phyloP scores from a whole-genome alignment of 768 basidiomycete genomes.

The Pilatotrama ljubarskyi region DNA sequence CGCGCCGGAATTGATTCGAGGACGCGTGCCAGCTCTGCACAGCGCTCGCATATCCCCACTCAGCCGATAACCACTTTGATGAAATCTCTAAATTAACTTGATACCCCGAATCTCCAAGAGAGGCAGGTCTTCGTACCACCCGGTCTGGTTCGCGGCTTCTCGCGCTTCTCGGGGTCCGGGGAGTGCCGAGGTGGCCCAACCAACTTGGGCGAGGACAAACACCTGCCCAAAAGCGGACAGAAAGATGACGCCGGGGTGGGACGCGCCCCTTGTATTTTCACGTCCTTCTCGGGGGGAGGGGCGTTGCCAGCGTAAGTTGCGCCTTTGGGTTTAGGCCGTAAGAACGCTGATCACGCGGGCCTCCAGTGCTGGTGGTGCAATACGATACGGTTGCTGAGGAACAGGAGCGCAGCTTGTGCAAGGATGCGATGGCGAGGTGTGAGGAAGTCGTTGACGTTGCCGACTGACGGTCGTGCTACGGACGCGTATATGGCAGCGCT shows the following conservation, averaged over 20 bases:
- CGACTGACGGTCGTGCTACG: too few relatives aligned
- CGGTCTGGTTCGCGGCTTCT: neutral
- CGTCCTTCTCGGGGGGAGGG: neutral
- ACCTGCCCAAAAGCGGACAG: slow-evolving; percentile 4
- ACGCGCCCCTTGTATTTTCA: neutral
- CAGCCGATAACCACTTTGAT: neutral
- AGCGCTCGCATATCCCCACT: neutral
- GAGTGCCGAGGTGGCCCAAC: neutral
- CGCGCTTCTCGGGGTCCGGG: neutral
- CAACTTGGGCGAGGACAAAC: slow-evolving; percentile 4
- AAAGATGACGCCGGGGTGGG: slow-evolving; percentile 7
- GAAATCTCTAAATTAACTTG: neutral
- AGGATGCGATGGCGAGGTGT: too few relatives aligned
- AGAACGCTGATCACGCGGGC: neutral
- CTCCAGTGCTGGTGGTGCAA: neutral
- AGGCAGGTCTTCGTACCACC: neutral
- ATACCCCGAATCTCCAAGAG: neutral
- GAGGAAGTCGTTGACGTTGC: too few relatives aligned
- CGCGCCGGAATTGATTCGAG: neutral
- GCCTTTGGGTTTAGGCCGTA: neutral
- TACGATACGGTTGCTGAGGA: too few relatives aligned
- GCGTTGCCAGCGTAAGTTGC: slow-evolving; percentile 6
- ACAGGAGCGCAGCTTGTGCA: too few relatives aligned
- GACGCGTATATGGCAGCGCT: too few relatives aligned
- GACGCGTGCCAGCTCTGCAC: neutral